These are phyloP conservation scores for Saturnispora dispora DNA, from an alignment of 805 yeast species.

Conservation along the genomic window DNA sequence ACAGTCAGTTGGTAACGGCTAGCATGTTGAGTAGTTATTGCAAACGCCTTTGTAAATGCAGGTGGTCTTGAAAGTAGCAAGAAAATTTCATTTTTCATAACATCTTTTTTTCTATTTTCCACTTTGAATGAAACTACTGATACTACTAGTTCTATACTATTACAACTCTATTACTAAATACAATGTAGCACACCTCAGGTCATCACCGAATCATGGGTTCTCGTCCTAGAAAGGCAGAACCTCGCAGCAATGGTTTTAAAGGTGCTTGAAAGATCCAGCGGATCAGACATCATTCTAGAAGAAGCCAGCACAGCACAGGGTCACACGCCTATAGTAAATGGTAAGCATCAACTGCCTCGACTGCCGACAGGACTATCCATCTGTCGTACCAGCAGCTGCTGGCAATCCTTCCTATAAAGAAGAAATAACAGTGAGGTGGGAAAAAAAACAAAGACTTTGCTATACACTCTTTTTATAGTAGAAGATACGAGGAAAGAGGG, in stretches of 20 bases:
- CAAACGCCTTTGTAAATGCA: background rate
- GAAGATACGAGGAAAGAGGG: background rate
- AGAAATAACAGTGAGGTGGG: background rate
- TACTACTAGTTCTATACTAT: background rate
- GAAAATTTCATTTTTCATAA: no score
- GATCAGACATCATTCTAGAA: background rate
- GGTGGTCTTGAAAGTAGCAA: background rate
- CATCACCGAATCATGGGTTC: conserved; percentile 92
- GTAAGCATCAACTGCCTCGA: background rate
- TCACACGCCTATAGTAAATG: background rate
- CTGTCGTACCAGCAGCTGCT: background rate
- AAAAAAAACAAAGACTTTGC: background rate
- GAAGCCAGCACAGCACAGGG: background rate
- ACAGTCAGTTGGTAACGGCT: background rate
- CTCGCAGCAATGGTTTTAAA: conserved; percentile 99
- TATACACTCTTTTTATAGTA: background rate
- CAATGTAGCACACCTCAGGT: conserved; percentile 78
- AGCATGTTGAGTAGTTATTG: background rate
- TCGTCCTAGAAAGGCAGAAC: conserved; percentile 48
- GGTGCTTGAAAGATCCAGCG: conserved; percentile 28
- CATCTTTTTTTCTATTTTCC: no score
- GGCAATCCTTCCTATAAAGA: background rate
- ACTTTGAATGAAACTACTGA: background rate
- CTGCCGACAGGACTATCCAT: background rate
- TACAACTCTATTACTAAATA: background rate